These are phyloP conservation scores for Suhomyces terraborum DNA, from an alignment of 1,139 yeast genomes.

Conservation along the genomic window DNA sequence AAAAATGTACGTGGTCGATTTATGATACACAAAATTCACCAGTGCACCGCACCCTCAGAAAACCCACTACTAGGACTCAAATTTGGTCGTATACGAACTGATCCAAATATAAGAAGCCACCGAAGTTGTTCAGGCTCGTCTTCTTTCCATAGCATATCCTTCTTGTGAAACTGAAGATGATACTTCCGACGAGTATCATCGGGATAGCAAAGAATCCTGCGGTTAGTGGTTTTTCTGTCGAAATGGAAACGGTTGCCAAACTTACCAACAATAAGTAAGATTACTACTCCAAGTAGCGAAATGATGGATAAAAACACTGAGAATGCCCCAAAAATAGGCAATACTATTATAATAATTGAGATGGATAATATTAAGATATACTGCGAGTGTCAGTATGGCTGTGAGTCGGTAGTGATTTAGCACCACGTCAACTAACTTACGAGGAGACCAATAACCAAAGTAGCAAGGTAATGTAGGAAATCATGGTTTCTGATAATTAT, in stretches of 20 bases:
- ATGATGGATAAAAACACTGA: slow-evolving; percentile 1
- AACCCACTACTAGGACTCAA: no score
- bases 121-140: neutral
- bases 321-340: neutral
- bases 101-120: neutral
- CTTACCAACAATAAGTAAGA: slow-evolving; percentile 4
- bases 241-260: no score
- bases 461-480: neutral
- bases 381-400: neutral
- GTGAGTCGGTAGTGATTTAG: neutral
- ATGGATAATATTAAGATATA: neutral
- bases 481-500: neutral
- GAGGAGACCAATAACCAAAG: neutral
- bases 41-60: no score
- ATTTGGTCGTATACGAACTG: no score
- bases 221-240: neutral
- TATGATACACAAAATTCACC: slow-evolving; percentile 8
- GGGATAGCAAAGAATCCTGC: neutral
- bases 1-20: slow-evolving; percentile 14
- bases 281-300: neutral
- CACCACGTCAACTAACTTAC: neutral
- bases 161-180: no score
- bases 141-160: no score
- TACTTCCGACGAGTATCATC: no score
- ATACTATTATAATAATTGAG: neutral